Percentiles rank a stretch among this genome's conserved stretches.
phyloP scores from a whole-genome alignment of 225 moss, liverwort and hornwort species.

The Marchantia polymorpha region DNA sequence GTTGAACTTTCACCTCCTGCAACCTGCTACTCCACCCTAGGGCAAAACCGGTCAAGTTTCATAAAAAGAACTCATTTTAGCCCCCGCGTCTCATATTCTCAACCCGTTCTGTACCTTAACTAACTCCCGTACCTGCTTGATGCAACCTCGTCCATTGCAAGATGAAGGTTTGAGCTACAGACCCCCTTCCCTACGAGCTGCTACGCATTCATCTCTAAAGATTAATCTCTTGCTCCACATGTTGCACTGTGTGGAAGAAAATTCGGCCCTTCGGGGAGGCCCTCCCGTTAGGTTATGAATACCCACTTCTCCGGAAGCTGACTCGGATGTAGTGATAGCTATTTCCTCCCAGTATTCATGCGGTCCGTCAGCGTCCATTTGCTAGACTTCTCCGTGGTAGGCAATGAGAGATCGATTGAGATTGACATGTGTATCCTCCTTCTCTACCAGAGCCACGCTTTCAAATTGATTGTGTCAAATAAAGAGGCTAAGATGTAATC shows the following conservation, averaged over 20 bases:
- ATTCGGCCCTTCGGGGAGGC: neutral
- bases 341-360: conserved; percentile 26
- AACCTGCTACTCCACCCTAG: neutral
- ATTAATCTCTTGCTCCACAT: neutral
- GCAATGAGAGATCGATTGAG: conserved; percentile 4
- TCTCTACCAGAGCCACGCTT: neutral
- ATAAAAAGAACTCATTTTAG: neutral
- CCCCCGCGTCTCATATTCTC: no score
- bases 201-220: neutral
- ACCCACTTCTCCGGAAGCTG: conserved; percentile 25
- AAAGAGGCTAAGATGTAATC: neutral
- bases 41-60: neutral
- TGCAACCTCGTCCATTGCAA: neutral
- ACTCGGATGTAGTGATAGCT: conserved; percentile 8
- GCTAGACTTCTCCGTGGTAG: conserved; percentile 11
- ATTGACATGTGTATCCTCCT: neutral
- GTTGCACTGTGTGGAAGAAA: conserved; percentile 10
- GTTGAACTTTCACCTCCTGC: neutral
- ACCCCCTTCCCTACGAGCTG: conserved; percentile 15
- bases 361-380: conserved; percentile 37
- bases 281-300: conserved; percentile 12
- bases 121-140: conserved; percentile 1
- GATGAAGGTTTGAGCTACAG: neutral
- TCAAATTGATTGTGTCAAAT: neutral
- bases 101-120: conserved; percentile 16